These are phyloP conservation scores for Moesziomyces parantarcticus DNA, from an alignment of 1,284 basidiomycete species.

Conservation along the genomic window DNA sequence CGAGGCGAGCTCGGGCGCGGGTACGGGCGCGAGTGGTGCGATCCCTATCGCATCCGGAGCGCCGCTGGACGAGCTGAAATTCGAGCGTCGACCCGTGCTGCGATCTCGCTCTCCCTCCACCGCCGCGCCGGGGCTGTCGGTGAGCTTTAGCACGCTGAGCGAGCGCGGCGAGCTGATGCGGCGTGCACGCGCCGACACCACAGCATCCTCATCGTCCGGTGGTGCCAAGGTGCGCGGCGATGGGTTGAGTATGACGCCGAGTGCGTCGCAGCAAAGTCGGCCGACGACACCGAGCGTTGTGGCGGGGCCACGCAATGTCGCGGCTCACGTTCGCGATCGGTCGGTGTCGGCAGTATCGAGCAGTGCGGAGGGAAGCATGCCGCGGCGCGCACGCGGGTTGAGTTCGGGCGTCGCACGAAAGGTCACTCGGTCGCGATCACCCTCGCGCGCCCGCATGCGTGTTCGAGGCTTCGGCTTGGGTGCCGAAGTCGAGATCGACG, in stretches of 20 bases:
- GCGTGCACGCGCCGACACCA: conserved; percentile 37
- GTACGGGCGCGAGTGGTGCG: background rate
- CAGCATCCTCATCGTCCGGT: conserved; percentile 19
- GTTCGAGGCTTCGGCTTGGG: conserved; percentile 49
- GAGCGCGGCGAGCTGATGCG: conserved; percentile 16
- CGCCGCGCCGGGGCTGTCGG: conserved; percentile 30
- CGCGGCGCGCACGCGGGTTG: conserved; percentile 22
- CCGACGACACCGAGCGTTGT: conserved; percentile 27
- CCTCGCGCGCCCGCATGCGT: conserved; percentile 34
- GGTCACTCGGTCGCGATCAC: conserved; percentile 24
- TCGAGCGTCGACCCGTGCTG: conserved; percentile 54
- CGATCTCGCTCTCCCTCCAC: conserved; percentile 56
- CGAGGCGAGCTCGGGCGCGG: background rate
- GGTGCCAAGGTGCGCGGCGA: conserved; percentile 13
- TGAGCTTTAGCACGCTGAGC: conserved; percentile 42
- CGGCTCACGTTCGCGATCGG: conserved; percentile 21
- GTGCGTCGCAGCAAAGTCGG: conserved; percentile 18
- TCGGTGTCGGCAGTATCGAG: conserved; percentile 12
- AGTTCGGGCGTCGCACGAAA: conserved; percentile 5
- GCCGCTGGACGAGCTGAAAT: conserved; percentile 41
- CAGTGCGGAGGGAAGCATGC: conserved; percentile 37
- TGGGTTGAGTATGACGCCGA: conserved; percentile 39
- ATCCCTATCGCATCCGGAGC: conserved; percentile 13
- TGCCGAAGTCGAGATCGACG: conserved; percentile 55
- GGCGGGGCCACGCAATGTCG: conserved; percentile 11